A percentile compares a stretch with the other conserved stretches of the same genome.
phyloP scores from a whole-genome alignment of 495 filamentous ascomycete species.

The Podospora appendiculata region DNA sequence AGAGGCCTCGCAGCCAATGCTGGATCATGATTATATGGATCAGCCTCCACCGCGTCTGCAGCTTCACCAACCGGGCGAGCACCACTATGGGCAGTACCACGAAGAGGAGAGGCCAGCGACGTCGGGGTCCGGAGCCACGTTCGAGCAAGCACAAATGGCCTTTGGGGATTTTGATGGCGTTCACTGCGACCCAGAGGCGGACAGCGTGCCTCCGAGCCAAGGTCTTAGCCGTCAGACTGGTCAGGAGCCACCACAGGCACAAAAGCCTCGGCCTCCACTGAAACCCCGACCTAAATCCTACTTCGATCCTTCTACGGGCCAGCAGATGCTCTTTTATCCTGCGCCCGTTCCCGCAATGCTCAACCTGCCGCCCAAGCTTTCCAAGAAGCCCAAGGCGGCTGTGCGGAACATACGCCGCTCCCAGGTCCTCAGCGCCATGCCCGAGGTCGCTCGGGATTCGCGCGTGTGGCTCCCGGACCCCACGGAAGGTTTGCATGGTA shows the following conservation, averaged over 20 bases:
- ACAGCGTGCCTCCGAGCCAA: slow-evolving; percentile 18
- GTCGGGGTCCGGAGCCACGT: slow-evolving; percentile 59
- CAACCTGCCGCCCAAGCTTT: slow-evolving; percentile 83
- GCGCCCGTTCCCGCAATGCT: slow-evolving; percentile 90
- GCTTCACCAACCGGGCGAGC: slow-evolving; percentile 17
- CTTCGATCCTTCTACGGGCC: slow-evolving; percentile 54
- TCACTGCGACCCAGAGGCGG: slow-evolving; percentile 57
- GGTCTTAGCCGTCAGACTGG: background rate
- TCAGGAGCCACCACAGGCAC: slow-evolving; percentile 3
- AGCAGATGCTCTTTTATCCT: slow-evolving; percentile 89
- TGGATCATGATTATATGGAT: slow-evolving; percentile 4
- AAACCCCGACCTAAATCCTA: slow-evolving; percentile 49
- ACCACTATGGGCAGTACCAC: slow-evolving; percentile 9
- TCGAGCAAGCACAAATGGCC: slow-evolving; percentile 57
- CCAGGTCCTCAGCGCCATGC: slow-evolving; percentile 47
- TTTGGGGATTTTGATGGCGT: slow-evolving; percentile 95
- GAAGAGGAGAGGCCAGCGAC: slow-evolving; percentile 28
- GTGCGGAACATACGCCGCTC: slow-evolving; percentile 64
- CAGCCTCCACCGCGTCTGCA: slow-evolving; percentile 16
- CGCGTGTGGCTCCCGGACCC: slow-evolving; percentile 43
- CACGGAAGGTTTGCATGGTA: slow-evolving; percentile 16
- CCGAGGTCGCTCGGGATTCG: slow-evolving; percentile 19
- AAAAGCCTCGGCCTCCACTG: slow-evolving; percentile 3
- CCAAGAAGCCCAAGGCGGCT: slow-evolving; percentile 55
- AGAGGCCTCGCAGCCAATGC: slow-evolving; percentile 7